A percentile compares a stretch with the other conserved stretches of the same genome.
Evolutionary conservation across 2,329 filamentous ascomycete genomes (phyloP).

Genomic region (Diaporthe velutina): DNA sequence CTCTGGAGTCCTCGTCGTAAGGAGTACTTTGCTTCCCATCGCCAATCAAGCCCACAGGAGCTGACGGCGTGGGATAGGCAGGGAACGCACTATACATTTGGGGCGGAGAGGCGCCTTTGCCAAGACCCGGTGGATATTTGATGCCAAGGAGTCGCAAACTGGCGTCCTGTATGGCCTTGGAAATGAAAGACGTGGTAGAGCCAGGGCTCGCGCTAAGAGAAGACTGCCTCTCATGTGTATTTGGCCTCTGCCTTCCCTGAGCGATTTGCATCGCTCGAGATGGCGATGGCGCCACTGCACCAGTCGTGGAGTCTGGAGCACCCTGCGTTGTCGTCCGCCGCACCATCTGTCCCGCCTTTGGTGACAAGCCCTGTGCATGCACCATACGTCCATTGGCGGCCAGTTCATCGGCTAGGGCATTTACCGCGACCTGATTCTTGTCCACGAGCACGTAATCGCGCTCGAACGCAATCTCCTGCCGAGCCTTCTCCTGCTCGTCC

Average conservation of each 20-base stretch:
- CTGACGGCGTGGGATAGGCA: slow-evolving; percentile 79
- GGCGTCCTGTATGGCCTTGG: slow-evolving; percentile 94
- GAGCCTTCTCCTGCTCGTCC: slow-evolving; percentile 76
- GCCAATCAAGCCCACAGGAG: slow-evolving; percentile 73
- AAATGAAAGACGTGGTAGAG: slow-evolving; percentile 90
- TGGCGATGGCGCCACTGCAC: slow-evolving; percentile 74
- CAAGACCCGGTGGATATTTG: slow-evolving; percentile 74
- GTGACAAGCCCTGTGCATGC: slow-evolving; percentile 59
- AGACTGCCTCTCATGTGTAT: slow-evolving; percentile 77
- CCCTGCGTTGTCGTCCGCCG: slow-evolving; percentile 86
- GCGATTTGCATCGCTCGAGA: slow-evolving; percentile 83
- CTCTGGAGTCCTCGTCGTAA: slow-evolving; percentile 83
- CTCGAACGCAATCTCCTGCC: slow-evolving; percentile 90
- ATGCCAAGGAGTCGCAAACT: slow-evolving; percentile 81
- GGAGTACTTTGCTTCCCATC: slow-evolving; percentile 71
- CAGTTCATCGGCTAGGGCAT: slow-evolving; percentile 95
- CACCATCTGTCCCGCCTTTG: slow-evolving; percentile 73
- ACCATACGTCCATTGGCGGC: slow-evolving; percentile 81
- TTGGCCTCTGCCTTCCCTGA: slow-evolving; percentile 72
- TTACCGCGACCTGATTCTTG: slow-evolving; percentile 94
- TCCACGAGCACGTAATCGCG: slow-evolving; percentile 97
- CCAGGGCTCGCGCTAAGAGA: slow-evolving; percentile 79
- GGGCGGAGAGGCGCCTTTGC: slow-evolving; percentile 79
- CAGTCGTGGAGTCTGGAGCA: slow-evolving; percentile 75
- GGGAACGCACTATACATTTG: slow-evolving; percentile 86